Evolutionary conservation across 352 stramenopile species (phyloP), one percentile per base, ranked within the genome.

Genomic region (Blastocystis hominis): DNA sequence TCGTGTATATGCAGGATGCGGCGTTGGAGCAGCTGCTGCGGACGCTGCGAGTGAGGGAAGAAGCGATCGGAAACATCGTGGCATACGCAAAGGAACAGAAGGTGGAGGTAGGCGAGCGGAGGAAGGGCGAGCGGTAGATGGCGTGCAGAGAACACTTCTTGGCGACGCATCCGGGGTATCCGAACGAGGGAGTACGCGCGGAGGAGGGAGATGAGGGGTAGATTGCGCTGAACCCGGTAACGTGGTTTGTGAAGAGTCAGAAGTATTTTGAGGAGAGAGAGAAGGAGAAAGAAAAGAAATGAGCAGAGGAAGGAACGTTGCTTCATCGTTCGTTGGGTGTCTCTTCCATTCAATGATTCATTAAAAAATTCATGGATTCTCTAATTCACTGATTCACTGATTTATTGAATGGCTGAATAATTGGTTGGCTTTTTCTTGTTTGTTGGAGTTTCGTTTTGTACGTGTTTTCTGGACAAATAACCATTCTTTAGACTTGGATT

Each of bases 201-300:
- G 15, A 36, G 47, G 10, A 30, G 10, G 2, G 4, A 9, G 6
- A 17, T 84, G 50, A 66, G 20, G 20, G 7, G 24, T 66, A 84
- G 72, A 53, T 84, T 2, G 72, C 50, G n/a, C 42, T 84, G 53
- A 46, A 84, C 44, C 72, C 72, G 40, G 72, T 84, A 24, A 38
- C 40, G 34, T 84, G 72, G 72, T 84, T 54, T 64, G 40, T 44
- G 50, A 84, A 84, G 55, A 84, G 72, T 68, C n/a, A 53, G n/a
- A n/a, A 50, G 34, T 84, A 69, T 30, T 84, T 46, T 34, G 72
- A 84, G 44, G 47, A 84, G 72, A 84, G 62, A 24, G 54, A 69
- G 62, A 84, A 47, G 17, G 24, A 30, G 24, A 59, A 59, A 7
- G 47, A 55, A 55, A 55, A 17, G 47, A 55, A 7, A 55, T 17